Base-by-base conservation (phyloP, 805 yeast genomes). In the Schwanniomyces pseudopolymorphus region DNA sequence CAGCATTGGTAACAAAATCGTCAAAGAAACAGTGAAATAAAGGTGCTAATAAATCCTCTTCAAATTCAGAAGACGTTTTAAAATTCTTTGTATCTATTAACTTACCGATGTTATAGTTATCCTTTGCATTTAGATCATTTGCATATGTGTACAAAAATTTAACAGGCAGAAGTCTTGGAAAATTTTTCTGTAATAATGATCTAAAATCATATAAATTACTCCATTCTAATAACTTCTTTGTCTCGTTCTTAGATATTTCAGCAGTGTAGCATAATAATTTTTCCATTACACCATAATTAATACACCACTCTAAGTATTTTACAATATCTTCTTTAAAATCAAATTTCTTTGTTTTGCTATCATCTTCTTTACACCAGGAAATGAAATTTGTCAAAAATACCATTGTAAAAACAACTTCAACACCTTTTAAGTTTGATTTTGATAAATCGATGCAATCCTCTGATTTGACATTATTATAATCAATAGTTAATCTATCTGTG, bases 201-300 rank as follows among this genome's bases (percentile, higher is more conserved):
- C 89, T 77, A 45, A 85, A 77, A 53, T 86, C 88, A 58, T 83
- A 87, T 35, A 83, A 76, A 39, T 78, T 66, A 28, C 74, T 77
- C 51, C 73, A 64, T 43, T 74, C 77, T 27, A 68, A 65, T 19
- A 62, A 62, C 40, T 59, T 58, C 16, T 57, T 59, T 3, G 76
- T 67, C 6, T 65, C 48, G 0, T 65, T 59, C 2, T 75, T 65
- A 0, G 67, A 45, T 2, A 86, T 76, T 44, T 83, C 89, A 1
- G 89, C 84, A 2, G 85, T 63, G 36, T 79, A 67, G 17, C 81
- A 75, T 55, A 87, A 66, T 19, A 87, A 61, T 56, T 82, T 85
- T 58, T 87, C 94, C 52, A 86, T 66, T 0, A 88, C 88, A 33
- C 92, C 94, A 25, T 77, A 68, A 41, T 80, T 79, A 7, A 85